Conservation (phyloP, 208 protist species). For the Crithidia sp. region DNA sequence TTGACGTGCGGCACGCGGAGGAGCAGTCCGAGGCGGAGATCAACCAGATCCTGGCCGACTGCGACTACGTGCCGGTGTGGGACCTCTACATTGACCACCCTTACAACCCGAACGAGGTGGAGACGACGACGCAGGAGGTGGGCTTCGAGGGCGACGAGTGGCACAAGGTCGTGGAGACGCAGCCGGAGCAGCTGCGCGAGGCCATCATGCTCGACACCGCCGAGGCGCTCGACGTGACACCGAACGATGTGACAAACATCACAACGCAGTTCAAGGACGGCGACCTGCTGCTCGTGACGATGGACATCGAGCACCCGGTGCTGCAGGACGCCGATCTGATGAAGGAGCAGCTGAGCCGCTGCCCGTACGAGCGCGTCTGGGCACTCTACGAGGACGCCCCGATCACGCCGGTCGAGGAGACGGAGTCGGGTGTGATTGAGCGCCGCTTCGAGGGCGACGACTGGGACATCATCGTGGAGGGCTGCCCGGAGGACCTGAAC, state of each 20-base stretch:
- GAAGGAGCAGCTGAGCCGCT: conserved; percentile 51
- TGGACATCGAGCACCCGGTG: conserved; percentile 40
- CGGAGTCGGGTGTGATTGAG: conserved; percentile 55
- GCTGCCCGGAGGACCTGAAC: conserved; percentile 42
- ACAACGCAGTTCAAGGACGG: conserved; percentile 30
- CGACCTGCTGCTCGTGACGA: conserved; percentile 36
- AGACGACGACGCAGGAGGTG: conserved; percentile 42
- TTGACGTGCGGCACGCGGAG: conserved; percentile 52
- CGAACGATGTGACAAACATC: conserved; percentile 38
- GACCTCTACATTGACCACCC: conserved; percentile 48
- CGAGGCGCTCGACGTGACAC: conserved; percentile 39
- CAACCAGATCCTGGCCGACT: conserved; percentile 43
- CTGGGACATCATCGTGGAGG: conserved; percentile 63
- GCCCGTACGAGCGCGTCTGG: conserved; percentile 64
- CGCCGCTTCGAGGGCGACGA: conserved; percentile 66
- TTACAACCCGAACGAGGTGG: conserved; percentile 32
- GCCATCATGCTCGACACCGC: conserved; percentile 55
- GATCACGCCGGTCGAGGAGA: conserved; percentile 22
- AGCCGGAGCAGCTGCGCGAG: conserved; percentile 38
- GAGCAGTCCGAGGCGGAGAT: conserved; percentile 40
- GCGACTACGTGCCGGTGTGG: conserved; percentile 58
- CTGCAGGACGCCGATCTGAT: conserved; percentile 43
- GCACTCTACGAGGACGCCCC: conserved; percentile 38
- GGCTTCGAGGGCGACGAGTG: conserved; percentile 67
- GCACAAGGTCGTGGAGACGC: conserved; percentile 52